phyloP scores from a whole-genome alignment of 2,329 filamentous ascomycete genomes.

The Cladorrhinum sp. region DNA sequence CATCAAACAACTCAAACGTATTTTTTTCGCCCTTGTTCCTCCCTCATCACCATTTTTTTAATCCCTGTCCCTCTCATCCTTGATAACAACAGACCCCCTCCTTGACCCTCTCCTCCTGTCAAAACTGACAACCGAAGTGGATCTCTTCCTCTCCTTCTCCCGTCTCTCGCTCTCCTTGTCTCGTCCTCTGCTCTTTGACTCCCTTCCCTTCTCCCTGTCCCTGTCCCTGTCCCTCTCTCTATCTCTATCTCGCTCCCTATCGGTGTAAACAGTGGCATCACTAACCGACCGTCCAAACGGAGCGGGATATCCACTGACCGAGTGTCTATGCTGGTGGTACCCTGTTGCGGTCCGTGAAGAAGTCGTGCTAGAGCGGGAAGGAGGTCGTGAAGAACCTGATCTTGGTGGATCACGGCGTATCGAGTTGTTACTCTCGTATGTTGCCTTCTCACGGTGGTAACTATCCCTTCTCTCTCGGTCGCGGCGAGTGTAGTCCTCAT shows the following conservation, averaged over 20 bases:
- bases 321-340: not conserved
- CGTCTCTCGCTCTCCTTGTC: not conserved
- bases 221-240: constrained; percentile 6
- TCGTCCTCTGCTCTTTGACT: constrained; percentile 5
- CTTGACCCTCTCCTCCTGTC: constrained; percentile 5
- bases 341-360: not conserved
- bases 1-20: not conserved
- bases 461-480: not conserved
- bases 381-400: not conserved
- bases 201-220: constrained; percentile 2
- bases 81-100: constrained; percentile 6
- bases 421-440: constrained; percentile 8
- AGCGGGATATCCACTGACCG: not conserved
- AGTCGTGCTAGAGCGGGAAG: not conserved
- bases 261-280: constrained; percentile 4
- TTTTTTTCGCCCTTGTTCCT: not conserved
- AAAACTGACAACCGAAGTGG: constrained; percentile 8
- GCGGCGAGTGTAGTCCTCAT: not conserved
- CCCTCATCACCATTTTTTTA: too few species aligned
- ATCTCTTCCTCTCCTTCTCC: constrained; percentile 1
- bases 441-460: not conserved
- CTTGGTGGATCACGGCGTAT: constrained; percentile 1
- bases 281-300: not conserved
- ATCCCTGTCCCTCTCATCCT: constrained; percentile 1
- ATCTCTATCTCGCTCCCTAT: constrained; percentile 7